Base-by-base conservation (phyloP, 2,329 filamentous ascomycete genomes). In the Rutstroemia sp. region DNA sequence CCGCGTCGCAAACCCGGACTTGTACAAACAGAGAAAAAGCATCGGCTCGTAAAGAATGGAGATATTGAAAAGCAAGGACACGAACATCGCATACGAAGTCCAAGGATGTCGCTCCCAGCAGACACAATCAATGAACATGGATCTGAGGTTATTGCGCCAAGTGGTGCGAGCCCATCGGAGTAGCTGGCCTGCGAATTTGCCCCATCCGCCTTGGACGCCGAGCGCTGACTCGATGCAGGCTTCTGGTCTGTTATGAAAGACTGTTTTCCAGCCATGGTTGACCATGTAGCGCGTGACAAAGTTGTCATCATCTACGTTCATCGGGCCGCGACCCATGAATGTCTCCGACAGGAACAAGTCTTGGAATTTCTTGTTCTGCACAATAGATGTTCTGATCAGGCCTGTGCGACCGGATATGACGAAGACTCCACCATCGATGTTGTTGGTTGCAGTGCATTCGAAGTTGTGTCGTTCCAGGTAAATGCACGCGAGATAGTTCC, bases 391-490 rank as follows among this genome's bases (percentile, higher is more conserved):
- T 12, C 80, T 77, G 56, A 80, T 73, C 0, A 75, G 73, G 0
- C 72, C 73, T 0, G 81, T 84, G 5, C 81, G 74, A 0, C 80
- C 79, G 0, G 80, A 83, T 2, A 85, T 71, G 1, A 81, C 79
- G 49, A 80, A 83, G 19, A 82, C 74, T 9, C 79, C 80, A 8
- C 80, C 80, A 56, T 86, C 82, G 9, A 85, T 70, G 6, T 76
- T 71, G 59, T 79, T 80, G 6, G 78, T 78, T 0, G 79, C 72
- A 0, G 77, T 74, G 52, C 81, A 78, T 64, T 86, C 82, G 66
- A 79, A 86, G 64, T 84, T 85, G 67, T 84, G 80, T 0, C 82
- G 78, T 61, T 80, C 75, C 1, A 86, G 75, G 64, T 85, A 85
- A n/a, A 76, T 67, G 30, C 77, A 77, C 0, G 79, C 81, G 18